phyloP scores from a whole-genome alignment of 768 basidiomycete genomes.

The Clathrus columnatus region DNA sequence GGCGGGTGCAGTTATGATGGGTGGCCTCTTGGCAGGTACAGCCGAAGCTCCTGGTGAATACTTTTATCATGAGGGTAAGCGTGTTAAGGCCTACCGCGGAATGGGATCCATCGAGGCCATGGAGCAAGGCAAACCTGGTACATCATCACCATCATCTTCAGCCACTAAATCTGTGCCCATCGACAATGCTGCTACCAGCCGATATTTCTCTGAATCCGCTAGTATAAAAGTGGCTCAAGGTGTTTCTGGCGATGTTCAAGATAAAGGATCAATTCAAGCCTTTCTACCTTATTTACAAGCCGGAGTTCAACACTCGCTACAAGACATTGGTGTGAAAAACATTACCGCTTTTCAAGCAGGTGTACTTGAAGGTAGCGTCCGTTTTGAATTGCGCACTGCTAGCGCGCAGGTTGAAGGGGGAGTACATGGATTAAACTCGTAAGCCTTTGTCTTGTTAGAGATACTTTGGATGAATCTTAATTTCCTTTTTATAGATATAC shows the following conservation, averaged over 20 bases:
- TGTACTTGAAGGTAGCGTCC: conserved; percentile 55
- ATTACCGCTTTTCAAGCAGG: conserved; percentile 58
- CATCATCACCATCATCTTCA: conserved; percentile 19
- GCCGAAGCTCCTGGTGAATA: conserved; percentile 98
- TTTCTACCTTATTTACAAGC: conserved; percentile 82
- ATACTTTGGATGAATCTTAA: conserved; percentile 1
- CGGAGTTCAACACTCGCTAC: conserved; percentile 87
- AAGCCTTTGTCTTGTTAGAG: conserved; percentile 23
- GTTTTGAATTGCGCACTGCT: conserved; percentile 90
- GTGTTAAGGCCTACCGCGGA: conserved; percentile 96
- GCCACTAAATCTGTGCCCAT: conserved; percentile 40
- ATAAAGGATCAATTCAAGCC: conserved; percentile 90
- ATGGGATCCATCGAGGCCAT: conserved; percentile 97
- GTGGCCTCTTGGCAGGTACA: conserved; percentile 89
- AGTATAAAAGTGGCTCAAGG: conserved; percentile 95
- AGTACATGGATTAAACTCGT: conserved; percentile 93
- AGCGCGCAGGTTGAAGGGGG: conserved; percentile 95
- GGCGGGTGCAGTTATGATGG: conserved; percentile 98
- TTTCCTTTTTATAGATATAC: conserved; percentile 35
- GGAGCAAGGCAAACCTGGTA: conserved; percentile 59
- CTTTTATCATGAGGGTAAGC: conserved; percentile 98
- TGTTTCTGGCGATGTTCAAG: conserved; percentile 93
- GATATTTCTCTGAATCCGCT: conserved; percentile 92
- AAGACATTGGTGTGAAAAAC: conserved; percentile 79
- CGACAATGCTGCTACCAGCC: conserved; percentile 92